Evolutionary conservation across 179 eudicot species (phyloP).

Genomic region (Gypsophila paniculata): DNA sequence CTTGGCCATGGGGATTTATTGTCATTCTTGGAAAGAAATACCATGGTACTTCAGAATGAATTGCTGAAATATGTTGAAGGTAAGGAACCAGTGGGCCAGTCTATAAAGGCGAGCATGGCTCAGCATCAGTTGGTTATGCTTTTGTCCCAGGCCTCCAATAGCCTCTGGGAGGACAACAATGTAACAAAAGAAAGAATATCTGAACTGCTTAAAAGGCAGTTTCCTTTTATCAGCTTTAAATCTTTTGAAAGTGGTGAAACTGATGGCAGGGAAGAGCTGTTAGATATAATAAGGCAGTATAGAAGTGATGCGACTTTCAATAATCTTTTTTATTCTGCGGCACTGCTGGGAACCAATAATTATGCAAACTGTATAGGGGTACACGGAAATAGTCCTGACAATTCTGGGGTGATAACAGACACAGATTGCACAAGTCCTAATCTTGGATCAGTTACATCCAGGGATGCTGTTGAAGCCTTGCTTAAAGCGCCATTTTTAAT

Average conservation of each 20-base stretch:
- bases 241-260: conserved; percentile 26
- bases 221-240: conserved; percentile 55
- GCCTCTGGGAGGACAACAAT: conserved; percentile 43
- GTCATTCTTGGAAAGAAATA: conserved; percentile 49
- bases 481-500: conserved; percentile 70
- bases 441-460: conserved; percentile 41
- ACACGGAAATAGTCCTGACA: conserved; percentile 11
- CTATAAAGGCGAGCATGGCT: conserved; percentile 54
- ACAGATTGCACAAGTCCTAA: conserved; percentile 24
- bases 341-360: conserved; percentile 38
- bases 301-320: conserved; percentile 31
- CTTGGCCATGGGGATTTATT: conserved; percentile 76
- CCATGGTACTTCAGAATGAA: conserved; percentile 39
- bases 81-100: conserved; percentile 26
- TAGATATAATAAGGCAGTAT: conserved; percentile 29
- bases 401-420: conserved; percentile 15
- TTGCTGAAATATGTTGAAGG: conserved; percentile 41
- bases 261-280: conserved; percentile 28
- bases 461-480: conserved; percentile 57
- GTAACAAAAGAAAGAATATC: conserved; percentile 45
- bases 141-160: conserved; percentile 63
- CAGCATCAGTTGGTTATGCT: conserved; percentile 55
- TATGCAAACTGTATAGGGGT: conserved; percentile 20
- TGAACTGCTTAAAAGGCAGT: conserved; percentile 61
- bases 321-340: conserved; percentile 58